Conservation (phyloP, 768 basidiomycete species). For the Leucocoprinus birnbaumii region DNA sequence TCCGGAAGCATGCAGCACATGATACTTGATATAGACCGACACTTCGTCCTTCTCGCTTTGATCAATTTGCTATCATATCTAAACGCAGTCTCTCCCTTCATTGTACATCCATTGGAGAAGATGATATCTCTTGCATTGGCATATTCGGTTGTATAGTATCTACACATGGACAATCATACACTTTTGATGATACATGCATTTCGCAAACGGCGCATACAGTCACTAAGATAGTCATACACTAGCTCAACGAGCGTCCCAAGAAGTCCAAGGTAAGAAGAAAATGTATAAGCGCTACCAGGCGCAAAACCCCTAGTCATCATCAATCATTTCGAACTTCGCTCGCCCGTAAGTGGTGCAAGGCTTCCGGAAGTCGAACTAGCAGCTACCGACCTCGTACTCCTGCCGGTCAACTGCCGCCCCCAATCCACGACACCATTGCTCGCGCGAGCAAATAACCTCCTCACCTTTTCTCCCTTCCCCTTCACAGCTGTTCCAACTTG, state of each 20-base stretch:
- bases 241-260: background rate
- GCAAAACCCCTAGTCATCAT: background rate
- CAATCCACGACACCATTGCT: slow-evolving; percentile 22
- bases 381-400: background rate
- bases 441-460: slow-evolving; percentile 21
- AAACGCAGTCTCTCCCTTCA: background rate
- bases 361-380: background rate
- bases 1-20: background rate
- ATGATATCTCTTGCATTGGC: background rate
- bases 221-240: background rate
- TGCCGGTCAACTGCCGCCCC: slow-evolving; percentile 19
- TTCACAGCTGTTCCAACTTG: slow-evolving; percentile 10
- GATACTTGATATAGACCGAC: too few species aligned
- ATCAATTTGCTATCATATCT: too few species aligned
- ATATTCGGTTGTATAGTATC: background rate
- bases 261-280: background rate
- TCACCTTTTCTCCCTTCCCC: slow-evolving; percentile 19
- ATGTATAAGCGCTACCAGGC: background rate
- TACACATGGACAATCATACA: background rate
- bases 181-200: background rate
- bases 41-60: too few species aligned
- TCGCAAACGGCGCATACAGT: background rate
- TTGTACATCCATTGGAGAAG: background rate
- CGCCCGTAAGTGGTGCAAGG: slow-evolving; percentile 1
- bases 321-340: background rate